Conservation (phyloP, 306 rosid genomes). For the Abrus pulchellus region DNA sequence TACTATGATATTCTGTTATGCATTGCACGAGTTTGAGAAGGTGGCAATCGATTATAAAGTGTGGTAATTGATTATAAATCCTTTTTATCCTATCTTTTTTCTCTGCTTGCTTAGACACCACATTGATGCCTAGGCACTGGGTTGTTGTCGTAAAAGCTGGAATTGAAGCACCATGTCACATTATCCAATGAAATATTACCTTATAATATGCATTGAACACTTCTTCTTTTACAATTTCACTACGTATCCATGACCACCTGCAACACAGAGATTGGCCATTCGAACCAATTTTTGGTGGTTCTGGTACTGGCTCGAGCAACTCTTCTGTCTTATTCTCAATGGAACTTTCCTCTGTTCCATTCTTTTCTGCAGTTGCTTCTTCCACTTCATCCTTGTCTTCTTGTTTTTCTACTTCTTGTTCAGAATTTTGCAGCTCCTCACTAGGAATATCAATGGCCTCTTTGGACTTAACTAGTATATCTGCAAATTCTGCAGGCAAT, state of each 20-base stretch:
- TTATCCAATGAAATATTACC: conserved; percentile 56
- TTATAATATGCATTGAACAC: conserved; percentile 88
- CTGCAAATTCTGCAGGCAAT: conserved; percentile 72
- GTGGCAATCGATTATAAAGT: too few relatives aligned
- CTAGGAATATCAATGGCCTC: conserved; percentile 50
- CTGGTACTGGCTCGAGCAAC: conserved; percentile 67
- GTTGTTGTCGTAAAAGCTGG: too few relatives aligned
- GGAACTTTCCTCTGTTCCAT: conserved; percentile 51
- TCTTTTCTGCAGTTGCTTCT: conserved; percentile 54
- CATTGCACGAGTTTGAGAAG: too few relatives aligned
- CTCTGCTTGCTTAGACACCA: too few relatives aligned
- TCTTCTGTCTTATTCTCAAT: conserved; percentile 55
- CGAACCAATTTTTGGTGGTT: conserved; percentile 91
- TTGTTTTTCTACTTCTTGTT: conserved; percentile 44
- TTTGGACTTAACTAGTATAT: conserved; percentile 64
- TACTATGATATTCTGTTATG: too few relatives aligned
- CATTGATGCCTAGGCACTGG: too few relatives aligned
- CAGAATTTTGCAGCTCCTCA: conserved; percentile 55
- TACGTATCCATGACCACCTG: conserved; percentile 98
- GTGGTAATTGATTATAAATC: too few relatives aligned
- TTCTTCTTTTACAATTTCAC: conserved; percentile 95
- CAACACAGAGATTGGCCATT: conserved; percentile 98
- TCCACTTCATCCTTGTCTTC: conserved; percentile 31
- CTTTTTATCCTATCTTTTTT: too few relatives aligned
- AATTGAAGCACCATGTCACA: conserved; percentile 41